Evolutionary conservation across 2,329 filamentous ascomycete genomes (phyloP).

Genomic region (Xylaria polymorpha): DNA sequence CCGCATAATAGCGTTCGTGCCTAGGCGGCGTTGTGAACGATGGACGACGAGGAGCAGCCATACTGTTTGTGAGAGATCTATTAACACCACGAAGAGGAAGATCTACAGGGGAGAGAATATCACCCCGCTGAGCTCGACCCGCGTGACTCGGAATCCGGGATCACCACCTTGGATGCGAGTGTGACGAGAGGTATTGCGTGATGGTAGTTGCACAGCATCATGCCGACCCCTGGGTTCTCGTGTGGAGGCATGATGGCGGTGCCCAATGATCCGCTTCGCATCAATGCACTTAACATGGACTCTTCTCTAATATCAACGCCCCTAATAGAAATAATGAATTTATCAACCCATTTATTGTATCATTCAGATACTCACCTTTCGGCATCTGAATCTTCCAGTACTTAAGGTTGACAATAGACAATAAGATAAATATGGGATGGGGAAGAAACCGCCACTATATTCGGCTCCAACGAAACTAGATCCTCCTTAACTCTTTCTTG

Average conservation of each 20-base stretch:
- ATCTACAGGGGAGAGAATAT: slow-evolving; percentile 73
- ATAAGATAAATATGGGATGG: neutral
- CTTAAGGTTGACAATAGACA: no score
- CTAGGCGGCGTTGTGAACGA: slow-evolving; percentile 70
- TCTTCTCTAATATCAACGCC: no score
- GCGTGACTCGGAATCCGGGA: slow-evolving; percentile 76
- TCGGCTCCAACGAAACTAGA: neutral
- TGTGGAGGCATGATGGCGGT: slow-evolving; percentile 55
- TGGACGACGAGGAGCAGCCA: slow-evolving; percentile 81
- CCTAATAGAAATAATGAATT: no score
- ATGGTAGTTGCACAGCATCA: slow-evolving; percentile 60
- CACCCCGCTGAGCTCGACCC: slow-evolving; percentile 70
- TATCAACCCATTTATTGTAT: no score
- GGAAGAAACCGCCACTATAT: neutral
- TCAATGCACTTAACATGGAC: no score
- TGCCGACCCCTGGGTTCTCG: slow-evolving; percentile 69
- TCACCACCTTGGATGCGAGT: slow-evolving; percentile 76
- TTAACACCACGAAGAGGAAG: slow-evolving; percentile 71
- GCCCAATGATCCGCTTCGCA: no score
- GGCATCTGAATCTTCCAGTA: no score
- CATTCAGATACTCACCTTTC: no score
- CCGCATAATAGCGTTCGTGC: slow-evolving; percentile 73
- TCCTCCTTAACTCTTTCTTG: neutral
- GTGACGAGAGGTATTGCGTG: slow-evolving; percentile 78
- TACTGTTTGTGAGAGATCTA: slow-evolving; percentile 73